Conservation (phyloP, 176 grass and related monocot genomes). For the Avena eriantha region DNA sequence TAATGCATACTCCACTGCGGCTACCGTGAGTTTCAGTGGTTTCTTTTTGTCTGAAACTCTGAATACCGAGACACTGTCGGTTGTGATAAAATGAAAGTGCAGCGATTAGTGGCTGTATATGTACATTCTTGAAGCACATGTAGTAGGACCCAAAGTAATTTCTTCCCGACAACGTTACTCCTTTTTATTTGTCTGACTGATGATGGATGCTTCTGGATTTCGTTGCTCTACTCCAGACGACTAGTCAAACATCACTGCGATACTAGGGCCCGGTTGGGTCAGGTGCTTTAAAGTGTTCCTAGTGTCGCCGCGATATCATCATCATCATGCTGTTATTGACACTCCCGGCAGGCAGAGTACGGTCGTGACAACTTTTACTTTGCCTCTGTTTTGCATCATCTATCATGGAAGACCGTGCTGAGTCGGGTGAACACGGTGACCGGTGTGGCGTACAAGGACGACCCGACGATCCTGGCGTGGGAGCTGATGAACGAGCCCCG, state of each 20-base stretch:
- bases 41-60: background rate
- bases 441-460: constrained; percentile 87
- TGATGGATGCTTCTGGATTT: background rate
- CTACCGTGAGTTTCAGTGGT: background rate
- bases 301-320: background rate
- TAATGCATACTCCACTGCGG: background rate
- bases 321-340: too few relatives aligned
- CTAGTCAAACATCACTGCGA: constrained; percentile 17
- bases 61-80: background rate
- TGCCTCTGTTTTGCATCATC: background rate
- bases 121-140: background rate
- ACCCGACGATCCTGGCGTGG: constrained; percentile 93
- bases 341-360: background rate
- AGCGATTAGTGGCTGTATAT: background rate
- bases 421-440: constrained; percentile 82
- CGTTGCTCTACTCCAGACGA: background rate
- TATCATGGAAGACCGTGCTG: constrained; percentile 61
- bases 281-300: constrained; percentile 12
- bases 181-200: background rate
- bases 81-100: background rate
- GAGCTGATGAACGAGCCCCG: constrained; percentile 99
- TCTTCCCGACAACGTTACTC: background rate
- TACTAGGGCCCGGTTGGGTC: background rate
- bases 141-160: background rate
- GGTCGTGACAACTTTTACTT: constrained; percentile 18